Evolutionary conservation across 805 yeast species (phyloP).

Genomic region (Metahyphopichia silvanorum): DNA sequence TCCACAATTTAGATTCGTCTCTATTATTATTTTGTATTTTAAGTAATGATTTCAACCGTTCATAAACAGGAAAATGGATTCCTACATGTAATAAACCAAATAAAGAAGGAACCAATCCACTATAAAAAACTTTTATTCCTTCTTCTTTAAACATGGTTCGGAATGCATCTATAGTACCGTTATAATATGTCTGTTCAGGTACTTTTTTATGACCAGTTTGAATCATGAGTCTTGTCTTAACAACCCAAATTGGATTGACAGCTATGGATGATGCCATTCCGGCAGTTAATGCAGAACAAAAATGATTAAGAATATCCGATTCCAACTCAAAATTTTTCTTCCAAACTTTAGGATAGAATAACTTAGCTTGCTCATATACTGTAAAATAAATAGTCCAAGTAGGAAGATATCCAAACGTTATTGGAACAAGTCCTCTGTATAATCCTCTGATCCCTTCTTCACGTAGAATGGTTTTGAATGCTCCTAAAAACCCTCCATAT

Average conservation of each 20-base stretch:
- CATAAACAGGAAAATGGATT: conserved; percentile 93
- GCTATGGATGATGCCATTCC: conserved; percentile 81
- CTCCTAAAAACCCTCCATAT: conserved; percentile 60
- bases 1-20: conserved; percentile 17
- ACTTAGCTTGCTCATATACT: conserved; percentile 78
- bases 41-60: conserved; percentile 62
- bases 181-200: conserved; percentile 44
- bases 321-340: conserved; percentile 20
- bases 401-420: conserved; percentile 89
- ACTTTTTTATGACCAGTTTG: conserved; percentile 47
- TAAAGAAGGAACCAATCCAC: conserved; percentile 87
- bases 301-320: conserved; percentile 34
- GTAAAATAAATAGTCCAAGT: conserved; percentile 97
- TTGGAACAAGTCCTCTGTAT: conserved; percentile 90
- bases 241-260: conserved; percentile 97
- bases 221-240: conserved; percentile 90
- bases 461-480: conserved; percentile 58
- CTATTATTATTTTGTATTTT: conserved; percentile 1
- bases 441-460: conserved; percentile 85
- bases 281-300: conserved; percentile 73
- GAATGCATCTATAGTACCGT: conserved; percentile 83
- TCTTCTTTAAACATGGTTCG: conserved; percentile 72
- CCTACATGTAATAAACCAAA: conserved; percentile 93
- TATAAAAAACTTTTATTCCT: conserved; percentile 78
- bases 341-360: conserved; percentile 44